Evolutionary conservation across 352 stramenopile species (phyloP).

Genomic region (Phytophthora sansomeana): DNA sequence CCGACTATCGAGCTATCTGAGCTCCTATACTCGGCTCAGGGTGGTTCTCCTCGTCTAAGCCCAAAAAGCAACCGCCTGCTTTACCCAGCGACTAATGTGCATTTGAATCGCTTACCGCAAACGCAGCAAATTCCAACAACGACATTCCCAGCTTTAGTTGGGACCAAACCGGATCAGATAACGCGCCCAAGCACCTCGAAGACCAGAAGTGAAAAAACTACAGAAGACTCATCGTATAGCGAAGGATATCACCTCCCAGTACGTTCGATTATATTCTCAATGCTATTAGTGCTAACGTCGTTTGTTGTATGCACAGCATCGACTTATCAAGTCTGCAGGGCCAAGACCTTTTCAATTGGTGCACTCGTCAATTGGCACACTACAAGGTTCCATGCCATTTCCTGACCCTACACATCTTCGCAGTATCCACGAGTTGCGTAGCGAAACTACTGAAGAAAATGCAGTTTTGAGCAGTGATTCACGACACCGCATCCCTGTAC

Average conservation of each 20-base stretch:
- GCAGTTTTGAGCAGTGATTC: neutral
- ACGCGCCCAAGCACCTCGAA: slow-evolving; percentile 5
- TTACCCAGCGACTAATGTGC: slow-evolving; percentile 57
- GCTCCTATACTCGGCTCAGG: slow-evolving; percentile 16
- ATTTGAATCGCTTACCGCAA: slow-evolving; percentile 56
- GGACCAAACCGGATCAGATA: slow-evolving; percentile 3
- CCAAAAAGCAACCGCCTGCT: slow-evolving; percentile 41
- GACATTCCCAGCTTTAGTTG: slow-evolving; percentile 30
- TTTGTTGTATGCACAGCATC: slow-evolving; percentile 38
- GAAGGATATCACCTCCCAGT: slow-evolving; percentile 60
- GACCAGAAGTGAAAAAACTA: neutral
- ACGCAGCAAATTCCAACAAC: slow-evolving; percentile 70
- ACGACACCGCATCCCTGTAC: slow-evolving; percentile 26
- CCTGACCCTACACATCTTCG: slow-evolving; percentile 9
- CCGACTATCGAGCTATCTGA: slow-evolving; percentile 10
- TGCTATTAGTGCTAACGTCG: neutral
- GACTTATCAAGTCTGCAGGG: slow-evolving; percentile 53
- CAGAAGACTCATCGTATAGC: slow-evolving; percentile 15
- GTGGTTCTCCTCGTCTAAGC: slow-evolving; percentile 33
- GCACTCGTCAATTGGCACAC: slow-evolving; percentile 39
- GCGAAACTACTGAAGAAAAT: neutral
- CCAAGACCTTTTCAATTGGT: slow-evolving; percentile 44
- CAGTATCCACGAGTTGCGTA: neutral
- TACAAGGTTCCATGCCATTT: slow-evolving; percentile 30
- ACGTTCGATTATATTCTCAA: slow-evolving; percentile 7